Evolutionary conservation across 495 filamentous ascomycete genomes (phyloP), one percentile per base, ranked within the genome.

Genomic region (Corynascus novoguineensis): DNA sequence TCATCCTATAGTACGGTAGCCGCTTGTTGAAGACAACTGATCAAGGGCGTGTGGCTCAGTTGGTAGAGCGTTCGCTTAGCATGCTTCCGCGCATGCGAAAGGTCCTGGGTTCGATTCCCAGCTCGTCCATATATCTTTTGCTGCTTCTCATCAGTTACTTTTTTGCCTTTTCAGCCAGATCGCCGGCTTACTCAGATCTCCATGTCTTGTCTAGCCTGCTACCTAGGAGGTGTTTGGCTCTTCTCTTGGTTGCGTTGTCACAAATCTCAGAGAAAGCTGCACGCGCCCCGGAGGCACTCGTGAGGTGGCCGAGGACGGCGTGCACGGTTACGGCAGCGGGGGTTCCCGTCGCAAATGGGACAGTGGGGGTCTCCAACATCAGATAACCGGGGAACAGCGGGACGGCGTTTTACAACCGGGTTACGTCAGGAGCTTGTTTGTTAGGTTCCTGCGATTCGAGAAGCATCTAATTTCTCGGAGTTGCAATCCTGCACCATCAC

Each of bases 21-120:
- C n/a, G n/a, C n/a, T n/a, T n/a, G n/a, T n/a, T n/a, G n/a, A 41
- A 17, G 37, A 41, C 37, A 50, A 11, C 28, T 19, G 38, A 37
- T 47, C 29, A 50, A 29, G 59, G 59, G 59, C 59, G 59, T 61
- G 59, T 61, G 55, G 59, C 59, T 61, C 59, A 61, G 54, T 61
- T 61, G 59, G 59, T 61, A 61, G 59, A 61, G 59, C 59, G 59
- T 53, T 57, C 59, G 59, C 59, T 61, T 61, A 61, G 59, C 59
- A 61, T 57, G 28, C 37, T 49, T 35, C 19, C 1, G 6, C 28
- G 38, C 49, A 50, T 61, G 59, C 59, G 59, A 57, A 58, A 61
- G 59, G 59, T 61, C 54, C 59, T 57, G 53, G 59, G 59, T 61
- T 61, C 59, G 59, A 61, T 61, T 61, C 59, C 59, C 53, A 57